Evolutionary conservation across 2,329 filamentous ascomycete species (phyloP), one percentile per base, ranked within the genome.

Genomic region (Fusarium virguliforme): DNA sequence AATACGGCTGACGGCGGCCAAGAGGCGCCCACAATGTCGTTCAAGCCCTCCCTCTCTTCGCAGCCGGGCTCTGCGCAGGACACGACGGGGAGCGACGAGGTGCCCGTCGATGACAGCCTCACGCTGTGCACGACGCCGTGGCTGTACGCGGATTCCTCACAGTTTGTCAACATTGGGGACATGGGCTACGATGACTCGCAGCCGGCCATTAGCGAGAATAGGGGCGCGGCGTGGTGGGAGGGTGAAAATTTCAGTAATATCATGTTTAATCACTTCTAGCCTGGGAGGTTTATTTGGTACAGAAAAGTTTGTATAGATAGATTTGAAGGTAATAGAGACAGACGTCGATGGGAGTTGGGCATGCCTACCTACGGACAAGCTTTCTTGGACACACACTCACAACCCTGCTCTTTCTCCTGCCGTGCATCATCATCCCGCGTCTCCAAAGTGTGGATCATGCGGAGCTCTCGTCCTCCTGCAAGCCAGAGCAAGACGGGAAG

Each of bases 1-100:
- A 85, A 87, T 67, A 86, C 84, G 0, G 81, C 84, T 3, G 84
- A 87, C 62, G 85, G 85, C 9, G 85, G 85, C 0, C 84, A 85
- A 59, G 84, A 84, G 9, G 85, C 82, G 1, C 85, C 85, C 1
- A 82, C 84, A 8, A 30, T 79, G 15, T 81, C 81, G 0, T 82
- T 74, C 76, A 82, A 80, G 57, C 72, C 73, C 4, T 71, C 77
- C 0, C 37, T 74, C 3, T 67, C 74, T 0, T 30, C 43, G 9
- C 66, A 70, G n/a, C 68, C 72, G 24, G 68, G 70, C 22, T 75
- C 78, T 0, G 63, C 74, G 1, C 67, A 76, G 15, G 71, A 72
- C 22, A 64, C 73, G 1, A 64, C 73, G 1, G 71, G 74, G 5
- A 75, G 67, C 26, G 78, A 81, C 10, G 77, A 81, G 35, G 65